Evolutionary conservation across 768 basidiomycete genomes (phyloP).

Genomic region (Trametes cinnabarina): DNA sequence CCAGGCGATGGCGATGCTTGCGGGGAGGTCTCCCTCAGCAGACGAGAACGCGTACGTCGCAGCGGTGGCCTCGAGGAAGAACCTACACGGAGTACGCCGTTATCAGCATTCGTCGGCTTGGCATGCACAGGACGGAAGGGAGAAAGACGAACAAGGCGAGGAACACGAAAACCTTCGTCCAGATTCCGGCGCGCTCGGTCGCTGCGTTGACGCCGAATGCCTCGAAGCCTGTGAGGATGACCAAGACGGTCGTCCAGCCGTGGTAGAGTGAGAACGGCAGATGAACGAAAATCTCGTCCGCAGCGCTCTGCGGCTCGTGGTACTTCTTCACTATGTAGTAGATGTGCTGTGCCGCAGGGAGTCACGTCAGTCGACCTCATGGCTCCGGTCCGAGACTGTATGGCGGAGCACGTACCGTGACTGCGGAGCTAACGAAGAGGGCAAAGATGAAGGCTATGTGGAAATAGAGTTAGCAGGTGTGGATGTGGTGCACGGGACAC

Average conservation of each 20-base stretch:
- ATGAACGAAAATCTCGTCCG: conserved; percentile 88
- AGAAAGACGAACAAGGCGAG: conserved; percentile 67
- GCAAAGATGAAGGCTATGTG: conserved; percentile 77
- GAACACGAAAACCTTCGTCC: conserved; percentile 96
- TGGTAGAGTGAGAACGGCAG: conserved; percentile 96
- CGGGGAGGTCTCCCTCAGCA: conserved; percentile 88
- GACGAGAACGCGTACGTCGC: conserved; percentile 94
- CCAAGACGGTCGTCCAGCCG: conserved; percentile 86
- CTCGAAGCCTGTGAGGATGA: conserved; percentile 79
- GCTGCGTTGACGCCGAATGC: conserved; percentile 83
- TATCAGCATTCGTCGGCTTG: neutral
- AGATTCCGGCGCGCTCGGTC: conserved; percentile 66
- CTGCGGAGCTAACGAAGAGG: conserved; percentile 79
- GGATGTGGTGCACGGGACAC: neutral
- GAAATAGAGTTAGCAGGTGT: conserved; percentile 20
- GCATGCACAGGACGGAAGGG: neutral
- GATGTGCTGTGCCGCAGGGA: conserved; percentile 61
- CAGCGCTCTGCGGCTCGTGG: conserved; percentile 57
- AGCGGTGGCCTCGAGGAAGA: conserved; percentile 91
- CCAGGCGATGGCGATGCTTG: conserved; percentile 88
- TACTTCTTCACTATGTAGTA: conserved; percentile 94
- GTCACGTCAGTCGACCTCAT: conserved; percentile 22
- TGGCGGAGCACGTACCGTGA: conserved; percentile 36
- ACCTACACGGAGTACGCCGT: conserved; percentile 37
- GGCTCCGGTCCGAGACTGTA: neutral